Percentiles rank a stretch among this genome's conserved stretches.
Evolutionary conservation across 305 asterid species (phyloP).

Genomic region (Plantago lanceolata): DNA sequence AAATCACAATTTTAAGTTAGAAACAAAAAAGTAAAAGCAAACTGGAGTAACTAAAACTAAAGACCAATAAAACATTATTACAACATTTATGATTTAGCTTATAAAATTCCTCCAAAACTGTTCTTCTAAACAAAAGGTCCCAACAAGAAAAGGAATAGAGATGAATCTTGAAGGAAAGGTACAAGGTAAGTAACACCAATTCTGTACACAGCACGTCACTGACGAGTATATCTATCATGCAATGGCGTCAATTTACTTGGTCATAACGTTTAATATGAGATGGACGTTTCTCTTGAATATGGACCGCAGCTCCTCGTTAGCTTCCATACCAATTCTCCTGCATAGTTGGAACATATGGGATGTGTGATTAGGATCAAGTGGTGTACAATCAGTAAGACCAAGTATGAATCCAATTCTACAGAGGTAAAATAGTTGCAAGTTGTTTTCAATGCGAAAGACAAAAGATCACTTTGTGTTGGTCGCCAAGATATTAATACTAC

Average conservation of each 20-base stretch:
- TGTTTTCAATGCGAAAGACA: neutral
- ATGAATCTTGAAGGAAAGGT: conserved; percentile 2
- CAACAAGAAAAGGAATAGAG: too few species aligned
- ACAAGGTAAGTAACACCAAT: conserved; percentile 13
- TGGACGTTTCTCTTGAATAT: conserved; percentile 82
- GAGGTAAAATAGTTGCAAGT: too few species aligned
- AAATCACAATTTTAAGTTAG: neutral
- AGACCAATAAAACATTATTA: neutral
- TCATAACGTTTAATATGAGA: conserved; percentile 65
- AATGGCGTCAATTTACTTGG: conserved; percentile 47
- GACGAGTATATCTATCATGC: conserved; percentile 1
- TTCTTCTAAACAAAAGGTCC: too few species aligned
- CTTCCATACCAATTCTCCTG: conserved; percentile 94
- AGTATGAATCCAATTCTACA: too few species aligned
- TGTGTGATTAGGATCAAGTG: neutral
- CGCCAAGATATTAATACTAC: neutral
- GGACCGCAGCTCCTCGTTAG: conserved; percentile 82
- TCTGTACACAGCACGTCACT: conserved; percentile 17
- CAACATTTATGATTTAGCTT: too few species aligned
- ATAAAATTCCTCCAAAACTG: too few species aligned
- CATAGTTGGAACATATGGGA: conserved; percentile 15
- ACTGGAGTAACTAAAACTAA: neutral
- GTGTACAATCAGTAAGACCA: too few species aligned
- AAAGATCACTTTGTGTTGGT: neutral
- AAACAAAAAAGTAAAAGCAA: neutral